Base-by-base conservation (phyloP, 1,284 basidiomycete genomes). In the Trichosporon sp. region DNA sequence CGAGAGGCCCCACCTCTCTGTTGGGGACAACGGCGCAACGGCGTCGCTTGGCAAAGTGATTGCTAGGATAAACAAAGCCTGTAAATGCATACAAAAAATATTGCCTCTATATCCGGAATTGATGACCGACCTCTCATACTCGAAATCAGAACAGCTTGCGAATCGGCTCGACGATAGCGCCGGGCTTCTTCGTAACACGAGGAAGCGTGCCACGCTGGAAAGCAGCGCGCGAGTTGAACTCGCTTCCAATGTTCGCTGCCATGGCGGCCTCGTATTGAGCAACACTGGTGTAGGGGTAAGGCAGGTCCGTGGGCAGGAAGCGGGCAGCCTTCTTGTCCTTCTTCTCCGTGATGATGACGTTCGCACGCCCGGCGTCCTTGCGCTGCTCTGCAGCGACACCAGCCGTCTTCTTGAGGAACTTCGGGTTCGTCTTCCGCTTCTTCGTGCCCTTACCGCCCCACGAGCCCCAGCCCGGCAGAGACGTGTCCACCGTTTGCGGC, bases 301-400 rank as follows among this genome's bases (percentile, higher is more conserved):
- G 95, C 57, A 99, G 80, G 77, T 96, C 83, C 77, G 90, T 90
- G 62, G 92, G 86, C 64, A 88, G 84, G 79, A 93, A 98, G 79
- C 91, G 90, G 11, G 87, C 83, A 1, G 91, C 92, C 78, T 97
- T 97, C 82, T 93, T 94, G 82, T 98, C 94, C 62, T 88, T 86
- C 76, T 89, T 90, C 81, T 99, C 94, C 1, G 91, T 91, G 73
- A 99, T 91, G 81, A 99, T 96, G 70, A 99, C 87, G 77, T 96
- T 88, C 8, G 86, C 84, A 76, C 92, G 91, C 60, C 84, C 83
- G 66, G 88, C 88, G 81, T 99, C 96, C 54, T 90, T 89, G 57
- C 96, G 89, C 59, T 87, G 81, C 4, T 82, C 82, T 0, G 90
- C 88, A 66, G 89, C 88, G 61, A 97, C 82, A 8, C 95, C 95